Conservation (phyloP, 2,329 filamentous ascomycete genomes). For the Fonsecaea monophora region DNA sequence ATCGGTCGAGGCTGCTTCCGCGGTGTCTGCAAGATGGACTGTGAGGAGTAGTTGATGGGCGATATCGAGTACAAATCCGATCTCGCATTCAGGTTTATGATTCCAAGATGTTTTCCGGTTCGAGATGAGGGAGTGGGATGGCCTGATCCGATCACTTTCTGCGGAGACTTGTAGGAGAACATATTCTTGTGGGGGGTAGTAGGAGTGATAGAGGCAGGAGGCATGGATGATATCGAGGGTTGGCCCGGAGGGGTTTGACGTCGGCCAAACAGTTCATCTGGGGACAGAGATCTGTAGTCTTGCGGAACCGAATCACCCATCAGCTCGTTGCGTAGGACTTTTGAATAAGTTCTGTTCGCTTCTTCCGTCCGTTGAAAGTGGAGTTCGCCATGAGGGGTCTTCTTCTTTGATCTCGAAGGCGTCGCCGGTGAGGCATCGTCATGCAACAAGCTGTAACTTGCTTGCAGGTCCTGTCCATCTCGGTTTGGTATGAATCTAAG, state of each 20-base stretch:
- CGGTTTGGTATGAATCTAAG: slow-evolving; percentile 91
- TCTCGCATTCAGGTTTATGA: slow-evolving; percentile 84
- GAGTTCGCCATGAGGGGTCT: slow-evolving; percentile 84
- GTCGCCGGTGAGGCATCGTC: slow-evolving; percentile 93
- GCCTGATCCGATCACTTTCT: slow-evolving; percentile 73
- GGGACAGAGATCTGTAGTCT: slow-evolving; percentile 57
- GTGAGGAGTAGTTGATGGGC: slow-evolving; percentile 89
- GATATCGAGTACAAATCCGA: slow-evolving; percentile 96
- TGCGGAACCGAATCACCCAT: slow-evolving; percentile 92
- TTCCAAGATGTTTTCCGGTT: slow-evolving; percentile 72
- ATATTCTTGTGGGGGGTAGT: slow-evolving; percentile 98
- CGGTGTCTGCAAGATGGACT: slow-evolving; percentile 90
- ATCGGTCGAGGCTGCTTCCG: slow-evolving; percentile 87
- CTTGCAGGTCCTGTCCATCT: slow-evolving; percentile 88
- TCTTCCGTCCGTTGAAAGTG: slow-evolving; percentile 92
- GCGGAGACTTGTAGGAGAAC: slow-evolving; percentile 82
- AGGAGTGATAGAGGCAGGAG: slow-evolving; percentile 77
- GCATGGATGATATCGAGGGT: slow-evolving; percentile 65
- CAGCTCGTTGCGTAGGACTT: slow-evolving; percentile 84
- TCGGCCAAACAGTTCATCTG: slow-evolving; percentile 57
- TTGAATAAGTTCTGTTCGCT: slow-evolving; percentile 91
- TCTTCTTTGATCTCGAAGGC: slow-evolving; percentile 82
- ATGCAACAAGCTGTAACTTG: slow-evolving; percentile 88
- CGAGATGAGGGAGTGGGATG: slow-evolving; percentile 89
- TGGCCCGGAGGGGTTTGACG: slow-evolving; percentile 82